phyloP scores from a whole-genome alignment of 2,329 filamentous ascomycete species.

The Ambrosiella xylebori region DNA sequence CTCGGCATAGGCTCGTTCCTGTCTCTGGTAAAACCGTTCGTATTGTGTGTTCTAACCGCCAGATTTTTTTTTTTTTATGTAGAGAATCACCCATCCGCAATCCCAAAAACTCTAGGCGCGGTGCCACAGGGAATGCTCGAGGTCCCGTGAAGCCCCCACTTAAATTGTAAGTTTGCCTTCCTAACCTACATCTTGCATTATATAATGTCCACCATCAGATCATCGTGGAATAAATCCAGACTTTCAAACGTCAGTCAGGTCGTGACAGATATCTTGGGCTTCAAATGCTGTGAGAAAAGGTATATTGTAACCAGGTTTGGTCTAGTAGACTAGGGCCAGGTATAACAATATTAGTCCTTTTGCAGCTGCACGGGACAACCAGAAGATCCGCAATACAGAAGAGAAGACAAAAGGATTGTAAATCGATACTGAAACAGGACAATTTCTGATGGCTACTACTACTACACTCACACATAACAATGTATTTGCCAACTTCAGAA shows the following conservation, averaged over 20 bases:
- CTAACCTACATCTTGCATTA: neutral
- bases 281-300: neutral
- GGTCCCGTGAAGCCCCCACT: conserved; percentile 2
- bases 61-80: neutral
- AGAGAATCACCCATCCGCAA: conserved; percentile 6
- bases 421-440: neutral
- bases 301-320: no score
- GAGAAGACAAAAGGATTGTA: neutral
- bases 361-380: neutral
- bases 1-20: neutral
- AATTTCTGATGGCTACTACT: neutral
- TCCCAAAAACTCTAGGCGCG: conserved; percentile 1
- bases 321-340: neutral
- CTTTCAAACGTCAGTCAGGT: no score
- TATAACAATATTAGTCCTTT: neutral
- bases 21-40: neutral
- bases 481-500: no score
- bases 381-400: neutral
- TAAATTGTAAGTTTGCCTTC: neutral
- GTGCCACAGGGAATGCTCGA: conserved; percentile 5
- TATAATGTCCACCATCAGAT: neutral
- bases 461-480: neutral
- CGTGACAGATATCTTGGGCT: no score
- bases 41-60: neutral
- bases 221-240: no score